Evolutionary conservation across 768 basidiomycete genomes (phyloP).

Genomic region (Panus rudis): DNA sequence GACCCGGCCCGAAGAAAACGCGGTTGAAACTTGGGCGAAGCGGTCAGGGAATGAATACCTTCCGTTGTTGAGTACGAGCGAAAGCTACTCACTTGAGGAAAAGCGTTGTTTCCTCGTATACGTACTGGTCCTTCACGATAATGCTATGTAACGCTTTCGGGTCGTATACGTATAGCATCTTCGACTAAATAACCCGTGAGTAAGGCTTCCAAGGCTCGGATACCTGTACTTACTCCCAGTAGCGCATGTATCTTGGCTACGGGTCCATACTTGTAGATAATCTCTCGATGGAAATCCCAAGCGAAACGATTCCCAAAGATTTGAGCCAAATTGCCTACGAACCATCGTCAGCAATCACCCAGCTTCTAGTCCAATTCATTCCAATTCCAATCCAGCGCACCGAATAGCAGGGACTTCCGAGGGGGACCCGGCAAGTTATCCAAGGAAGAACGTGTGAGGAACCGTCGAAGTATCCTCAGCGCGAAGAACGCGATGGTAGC

Average conservation of each 20-base stretch:
- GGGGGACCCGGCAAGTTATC: background rate
- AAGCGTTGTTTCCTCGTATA: constrained; percentile 10
- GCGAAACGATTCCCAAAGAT: background rate
- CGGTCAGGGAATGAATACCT: background rate
- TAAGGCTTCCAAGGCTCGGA: background rate
- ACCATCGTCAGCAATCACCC: background rate
- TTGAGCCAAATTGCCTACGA: background rate
- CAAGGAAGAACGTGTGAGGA: background rate
- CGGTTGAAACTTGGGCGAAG: background rate
- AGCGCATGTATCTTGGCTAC: background rate
- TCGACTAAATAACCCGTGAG: background rate
- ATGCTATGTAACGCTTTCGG: constrained; percentile 14
- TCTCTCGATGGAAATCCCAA: background rate
- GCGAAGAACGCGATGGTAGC: background rate
- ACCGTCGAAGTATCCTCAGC: background rate
- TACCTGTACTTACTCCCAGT: background rate
- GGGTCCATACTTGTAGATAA: background rate
- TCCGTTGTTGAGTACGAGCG: background rate
- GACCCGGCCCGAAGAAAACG: background rate
- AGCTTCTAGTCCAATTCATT: background rate
- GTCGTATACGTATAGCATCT: constrained; percentile 11
- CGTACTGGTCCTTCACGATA: constrained; percentile 14
- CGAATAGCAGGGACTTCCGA: background rate
- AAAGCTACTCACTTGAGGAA: constrained; percentile 9
- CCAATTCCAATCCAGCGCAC: background rate